Evolutionary conservation across 805 yeast genomes (phyloP).

Genomic region (Hanseniaspora guilliermondii): DNA sequence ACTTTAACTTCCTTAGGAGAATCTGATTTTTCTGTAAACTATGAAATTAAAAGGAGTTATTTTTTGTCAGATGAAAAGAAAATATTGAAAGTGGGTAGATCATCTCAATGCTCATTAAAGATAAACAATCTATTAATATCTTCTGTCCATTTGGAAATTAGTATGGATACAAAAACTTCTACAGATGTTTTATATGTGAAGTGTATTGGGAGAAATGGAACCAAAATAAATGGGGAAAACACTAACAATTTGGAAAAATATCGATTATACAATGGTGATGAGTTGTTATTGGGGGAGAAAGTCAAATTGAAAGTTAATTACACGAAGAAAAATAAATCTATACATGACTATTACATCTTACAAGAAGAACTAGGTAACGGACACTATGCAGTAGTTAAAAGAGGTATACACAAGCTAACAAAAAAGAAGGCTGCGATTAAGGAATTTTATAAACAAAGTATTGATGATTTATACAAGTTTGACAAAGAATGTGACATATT

Average conservation of each 20-base stretch:
- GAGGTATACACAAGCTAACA: slow-evolving; percentile 44
- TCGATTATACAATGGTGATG: slow-evolving; percentile 12
- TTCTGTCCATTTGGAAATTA: slow-evolving; percentile 22
- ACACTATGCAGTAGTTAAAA: slow-evolving; percentile 71
- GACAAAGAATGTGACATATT: slow-evolving; percentile 50
- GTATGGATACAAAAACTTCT: slow-evolving; percentile 15
- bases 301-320: slow-evolving; percentile 16
- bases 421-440: slow-evolving; percentile 62
- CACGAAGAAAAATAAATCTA: slow-evolving; percentile 27
- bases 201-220: slow-evolving; percentile 11
- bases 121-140: slow-evolving; percentile 4
- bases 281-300: slow-evolving; percentile 13
- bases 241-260: not conserved
- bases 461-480: slow-evolving; percentile 31
- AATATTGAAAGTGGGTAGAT: slow-evolving; percentile 6
- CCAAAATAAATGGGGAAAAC: slow-evolving; percentile 3
- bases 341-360: slow-evolving; percentile 39
- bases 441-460: slow-evolving; percentile 48
- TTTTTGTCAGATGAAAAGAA: slow-evolving; percentile 12
- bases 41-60: slow-evolving; percentile 32
- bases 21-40: not conserved
- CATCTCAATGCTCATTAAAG: slow-evolving; percentile 10
- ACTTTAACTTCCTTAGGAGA: not conserved
- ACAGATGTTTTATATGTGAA: slow-evolving; percentile 3
- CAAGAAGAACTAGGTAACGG: slow-evolving; percentile 61